Evolutionary conservation across 768 basidiomycete species (phyloP), one percentile per base, ranked within the genome.

Genomic region (Pisolithus albus): DNA sequence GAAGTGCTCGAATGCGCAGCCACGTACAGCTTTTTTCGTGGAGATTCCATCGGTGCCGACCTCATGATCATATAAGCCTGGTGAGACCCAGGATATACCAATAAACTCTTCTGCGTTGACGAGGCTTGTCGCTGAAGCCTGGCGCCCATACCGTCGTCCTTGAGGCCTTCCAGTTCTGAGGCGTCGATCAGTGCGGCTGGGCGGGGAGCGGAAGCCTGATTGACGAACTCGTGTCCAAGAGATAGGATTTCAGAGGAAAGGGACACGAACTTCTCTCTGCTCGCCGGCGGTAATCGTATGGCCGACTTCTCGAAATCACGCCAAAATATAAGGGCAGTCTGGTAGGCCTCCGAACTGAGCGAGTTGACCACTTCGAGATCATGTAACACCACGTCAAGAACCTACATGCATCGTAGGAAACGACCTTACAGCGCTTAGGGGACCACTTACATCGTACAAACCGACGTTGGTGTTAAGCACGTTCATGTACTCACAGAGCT

Each of bases 221-320:
- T 80, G 54, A 92, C 74, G 61, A 99, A 97, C 51, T 84, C 77
- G 16, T 95, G 82, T 11, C 94, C 94, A 11, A 97, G 85, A 1
- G 84, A 74, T 19, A 95, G 75, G 52, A 98, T 89, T 51, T 91
- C 85, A 13, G 94, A 90, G 3, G 93, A 96, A 10, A 97, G 73
- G 1, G 86, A 80, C 16, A 99, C 92, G 56, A 96, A 97, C 54
- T 79, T 83, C 34, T 81, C 74, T 38, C 96, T 81, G 59, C 92
- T 76, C 9, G 75, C 75, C 0, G 85, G 80, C 9, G 92, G 86
- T 11, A 99, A 77, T 64, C 94, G 80, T 56, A 98, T 94, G 8
- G 92, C 95, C 13, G 94, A 98, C 67, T 93, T 93, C 64, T 96
- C 91, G 69, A 99, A 99, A 75, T 98, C 96, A 44, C 88, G 80